These are phyloP conservation scores for Apiospora hydei DNA, from an alignment of 2,329 filamentous ascomycete species.

Conservation along the genomic window DNA sequence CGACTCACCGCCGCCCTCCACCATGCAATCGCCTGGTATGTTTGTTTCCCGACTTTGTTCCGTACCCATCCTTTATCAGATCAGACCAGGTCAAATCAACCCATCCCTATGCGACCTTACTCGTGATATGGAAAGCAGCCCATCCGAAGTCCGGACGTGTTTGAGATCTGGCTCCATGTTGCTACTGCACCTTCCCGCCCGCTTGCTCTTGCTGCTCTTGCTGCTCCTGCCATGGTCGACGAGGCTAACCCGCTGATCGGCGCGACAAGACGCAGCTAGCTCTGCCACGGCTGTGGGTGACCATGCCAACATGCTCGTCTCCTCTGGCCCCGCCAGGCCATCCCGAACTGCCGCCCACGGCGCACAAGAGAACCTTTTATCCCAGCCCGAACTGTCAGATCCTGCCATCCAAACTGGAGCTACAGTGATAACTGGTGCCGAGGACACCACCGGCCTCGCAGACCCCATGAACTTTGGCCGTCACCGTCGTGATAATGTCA, in stretches of 20 bases:
- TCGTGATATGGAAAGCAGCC: constrained; percentile 17
- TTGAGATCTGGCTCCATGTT: constrained; percentile 21
- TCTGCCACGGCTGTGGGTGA: constrained; percentile 3
- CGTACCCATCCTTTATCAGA: neutral
- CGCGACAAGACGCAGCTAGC: constrained; percentile 10
- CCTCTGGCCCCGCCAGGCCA: constrained; percentile 16
- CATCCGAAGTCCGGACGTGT: constrained; percentile 25
- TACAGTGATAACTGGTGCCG: constrained; percentile 25
- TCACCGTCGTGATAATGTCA: constrained; percentile 49
- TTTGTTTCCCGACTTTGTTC: constrained; percentile 15
- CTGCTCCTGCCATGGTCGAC: constrained; percentile 2
- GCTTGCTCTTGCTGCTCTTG: constrained; percentile 15
- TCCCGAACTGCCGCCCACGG: constrained; percentile 16
- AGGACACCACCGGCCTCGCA: constrained; percentile 33
- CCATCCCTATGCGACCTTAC: neutral
- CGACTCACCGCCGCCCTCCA: constrained; percentile 15
- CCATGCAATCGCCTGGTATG: constrained; percentile 21
- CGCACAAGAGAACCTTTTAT: constrained; percentile 28
- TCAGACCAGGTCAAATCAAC: neutral
- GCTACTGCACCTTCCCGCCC: constrained; percentile 8
- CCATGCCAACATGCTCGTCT: constrained; percentile 20
- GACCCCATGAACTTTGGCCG: constrained; percentile 50
- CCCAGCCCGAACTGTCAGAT: constrained; percentile 27
- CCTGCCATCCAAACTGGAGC: constrained; percentile 21
- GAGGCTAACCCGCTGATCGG: constrained; percentile 21